phyloP scores from a whole-genome alignment of 1,284 basidiomycete genomes.

The Ustilago vetiveriae region DNA sequence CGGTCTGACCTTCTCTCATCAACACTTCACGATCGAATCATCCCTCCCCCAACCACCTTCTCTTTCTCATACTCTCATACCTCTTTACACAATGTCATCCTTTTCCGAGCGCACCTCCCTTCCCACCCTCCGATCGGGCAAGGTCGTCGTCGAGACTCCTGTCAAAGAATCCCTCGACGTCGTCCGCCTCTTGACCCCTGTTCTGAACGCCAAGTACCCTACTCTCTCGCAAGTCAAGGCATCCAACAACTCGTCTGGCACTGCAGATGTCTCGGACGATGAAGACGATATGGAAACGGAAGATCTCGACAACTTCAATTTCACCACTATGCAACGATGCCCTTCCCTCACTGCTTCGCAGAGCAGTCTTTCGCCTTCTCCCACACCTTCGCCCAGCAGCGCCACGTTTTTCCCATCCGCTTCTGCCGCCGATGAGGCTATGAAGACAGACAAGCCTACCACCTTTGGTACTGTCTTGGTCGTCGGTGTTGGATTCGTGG shows the following conservation, averaged over 20 bases:
- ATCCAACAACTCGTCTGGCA: neutral
- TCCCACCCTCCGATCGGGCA: constrained; percentile 9
- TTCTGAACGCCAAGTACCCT: constrained; percentile 9
- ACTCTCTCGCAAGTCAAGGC: neutral
- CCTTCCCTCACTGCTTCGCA: constrained; percentile 34
- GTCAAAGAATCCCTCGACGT: constrained; percentile 17
- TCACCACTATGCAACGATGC: constrained; percentile 23
- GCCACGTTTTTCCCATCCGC: constrained; percentile 8
- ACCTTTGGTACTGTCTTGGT: constrained; percentile 32
- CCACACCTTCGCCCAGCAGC: constrained; percentile 24
- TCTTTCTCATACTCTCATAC: neutral
- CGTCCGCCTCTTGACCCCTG: constrained; percentile 12
- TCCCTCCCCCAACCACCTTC: no score
- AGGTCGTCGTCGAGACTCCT: constrained; percentile 15
- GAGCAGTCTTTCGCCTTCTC: constrained; percentile 20
- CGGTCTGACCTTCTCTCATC: no score
- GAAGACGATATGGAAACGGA: constrained; percentile 19
- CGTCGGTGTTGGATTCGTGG: constrained; percentile 35
- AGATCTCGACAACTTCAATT: constrained; percentile 9
- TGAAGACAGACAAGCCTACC: constrained; percentile 3
- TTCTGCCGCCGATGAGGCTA: neutral
- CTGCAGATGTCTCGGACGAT: constrained; percentile 8
- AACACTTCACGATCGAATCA: no score
- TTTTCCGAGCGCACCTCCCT: constrained; percentile 14
- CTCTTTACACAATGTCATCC: constrained; percentile 10